Conservation (phyloP, 768 basidiomycete genomes). For the Gautieria morchelliformis region DNA sequence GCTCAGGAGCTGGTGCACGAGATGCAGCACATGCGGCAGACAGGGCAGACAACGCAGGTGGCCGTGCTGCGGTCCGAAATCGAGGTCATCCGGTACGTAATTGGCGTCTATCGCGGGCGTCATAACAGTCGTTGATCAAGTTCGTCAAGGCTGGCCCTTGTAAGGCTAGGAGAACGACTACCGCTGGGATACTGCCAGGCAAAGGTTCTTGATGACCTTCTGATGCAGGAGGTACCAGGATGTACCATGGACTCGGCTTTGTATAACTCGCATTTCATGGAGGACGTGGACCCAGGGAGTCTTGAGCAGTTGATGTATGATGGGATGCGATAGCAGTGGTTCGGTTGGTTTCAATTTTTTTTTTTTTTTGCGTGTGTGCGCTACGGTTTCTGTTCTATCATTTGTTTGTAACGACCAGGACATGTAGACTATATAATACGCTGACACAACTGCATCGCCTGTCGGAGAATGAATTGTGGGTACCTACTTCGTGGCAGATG, state of each 20-base stretch:
- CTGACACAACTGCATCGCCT: no score
- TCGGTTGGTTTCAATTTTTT: background rate
- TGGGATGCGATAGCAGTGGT: background rate
- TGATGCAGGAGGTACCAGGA: slow-evolving; percentile 8
- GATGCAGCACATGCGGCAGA: slow-evolving; percentile 51
- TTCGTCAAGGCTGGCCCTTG: slow-evolving; percentile 40
- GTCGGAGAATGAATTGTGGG: no score
- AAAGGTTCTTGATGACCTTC: slow-evolving; percentile 10
- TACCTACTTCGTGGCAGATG: no score
- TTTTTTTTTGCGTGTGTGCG: background rate
- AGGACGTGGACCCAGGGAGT: background rate
- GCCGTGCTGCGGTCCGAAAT: slow-evolving; percentile 51
- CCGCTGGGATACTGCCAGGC: slow-evolving; percentile 30
- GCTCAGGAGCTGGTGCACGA: slow-evolving; percentile 62
- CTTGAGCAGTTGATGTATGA: slow-evolving; percentile 1
- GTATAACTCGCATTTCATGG: background rate
- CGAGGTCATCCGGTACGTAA: slow-evolving; percentile 54
- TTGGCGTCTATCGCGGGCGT: background rate
- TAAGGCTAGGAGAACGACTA: slow-evolving; percentile 54
- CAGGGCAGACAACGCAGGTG: slow-evolving; percentile 47
- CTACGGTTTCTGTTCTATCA: background rate
- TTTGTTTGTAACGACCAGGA: no score
- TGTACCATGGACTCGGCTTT: background rate
- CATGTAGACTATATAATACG: no score
- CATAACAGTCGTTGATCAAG: background rate